These are phyloP conservation scores for Albizia julibrissin DNA, from an alignment of 306 rosid species.

Conservation along the genomic window DNA sequence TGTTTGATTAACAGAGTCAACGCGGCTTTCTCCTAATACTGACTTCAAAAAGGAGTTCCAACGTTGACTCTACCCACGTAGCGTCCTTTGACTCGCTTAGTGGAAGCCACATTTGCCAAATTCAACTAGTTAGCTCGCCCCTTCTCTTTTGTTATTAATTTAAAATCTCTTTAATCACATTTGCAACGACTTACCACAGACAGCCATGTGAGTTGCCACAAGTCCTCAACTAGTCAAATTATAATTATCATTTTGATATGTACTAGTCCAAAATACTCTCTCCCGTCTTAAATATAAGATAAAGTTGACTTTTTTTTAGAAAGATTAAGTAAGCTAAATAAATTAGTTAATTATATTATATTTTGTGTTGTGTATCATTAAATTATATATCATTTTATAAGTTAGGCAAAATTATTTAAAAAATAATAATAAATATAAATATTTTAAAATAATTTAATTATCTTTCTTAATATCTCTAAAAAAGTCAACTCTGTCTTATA, in stretches of 20 bases:
- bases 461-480: too few species aligned
- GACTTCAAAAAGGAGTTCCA: background rate
- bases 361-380: too few species aligned
- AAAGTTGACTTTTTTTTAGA: too few species aligned
- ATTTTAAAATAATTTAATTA: too few species aligned
- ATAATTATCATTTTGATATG: background rate
- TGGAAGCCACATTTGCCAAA: constrained; percentile 19
- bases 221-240: background rate
- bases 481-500: too few species aligned
- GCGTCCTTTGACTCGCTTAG: constrained; percentile 4
- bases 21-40: background rate
- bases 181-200: background rate
- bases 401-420: too few species aligned
- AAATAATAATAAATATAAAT: too few species aligned
- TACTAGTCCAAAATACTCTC: too few species aligned
- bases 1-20: background rate
- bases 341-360: too few species aligned
- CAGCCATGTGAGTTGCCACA: background rate
- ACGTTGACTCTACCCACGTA: background rate
- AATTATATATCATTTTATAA: too few species aligned
- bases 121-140: background rate
- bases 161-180: background rate
- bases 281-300: too few species aligned
- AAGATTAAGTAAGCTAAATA: too few species aligned
- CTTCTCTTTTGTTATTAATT: background rate